Percentiles rank a stretch among this genome's conserved stretches.
Conservation (phyloP, 805 yeast genomes). For the Cyberlindnera euphorbiiphila region DNA sequence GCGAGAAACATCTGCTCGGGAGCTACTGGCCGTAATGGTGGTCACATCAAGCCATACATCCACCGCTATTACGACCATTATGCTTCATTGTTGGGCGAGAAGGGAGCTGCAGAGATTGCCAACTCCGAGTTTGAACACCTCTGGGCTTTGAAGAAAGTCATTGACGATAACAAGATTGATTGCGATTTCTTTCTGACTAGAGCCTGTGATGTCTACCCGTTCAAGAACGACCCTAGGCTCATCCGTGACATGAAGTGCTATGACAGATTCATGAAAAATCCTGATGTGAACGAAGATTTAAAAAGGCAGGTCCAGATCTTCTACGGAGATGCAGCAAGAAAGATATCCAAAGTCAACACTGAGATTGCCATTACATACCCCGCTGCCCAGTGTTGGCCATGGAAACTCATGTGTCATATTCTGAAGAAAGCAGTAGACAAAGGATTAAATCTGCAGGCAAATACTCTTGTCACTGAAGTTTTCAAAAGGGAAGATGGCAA, state of each 20-base stretch:
- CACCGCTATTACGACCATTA: conserved; percentile 17
- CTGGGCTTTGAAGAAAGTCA: conserved; percentile 30
- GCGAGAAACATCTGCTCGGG: conserved; percentile 40
- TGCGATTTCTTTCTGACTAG: conserved; percentile 35
- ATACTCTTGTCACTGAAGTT: conserved; percentile 36
- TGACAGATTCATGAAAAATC: conserved; percentile 26
- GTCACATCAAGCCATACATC: conserved; percentile 40
- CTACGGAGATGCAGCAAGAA: conserved; percentile 39
- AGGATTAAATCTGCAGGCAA: conserved; percentile 40
- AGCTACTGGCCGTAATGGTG: conserved; percentile 49
- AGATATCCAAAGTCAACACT: conserved; percentile 74
- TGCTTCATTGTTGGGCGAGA: conserved; percentile 11
- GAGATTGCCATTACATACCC: conserved; percentile 59
- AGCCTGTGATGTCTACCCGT: conserved; percentile 34
- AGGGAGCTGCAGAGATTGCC: conserved; percentile 33
- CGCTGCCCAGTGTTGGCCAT: conserved; percentile 44
- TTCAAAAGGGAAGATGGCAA: conserved; percentile 24
- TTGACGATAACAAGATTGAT: conserved; percentile 34
- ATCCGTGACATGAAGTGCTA: conserved; percentile 16
- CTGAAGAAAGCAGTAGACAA: conserved; percentile 30
- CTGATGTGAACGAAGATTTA: conserved; percentile 27
- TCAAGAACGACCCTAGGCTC: conserved; percentile 20
- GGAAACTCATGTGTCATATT: conserved; percentile 35
- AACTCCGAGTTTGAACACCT: conserved; percentile 37
- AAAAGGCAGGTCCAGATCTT: conserved; percentile 32